Conservation (phyloP, 805 yeast genomes). For the Millerozyma acaciae region DNA sequence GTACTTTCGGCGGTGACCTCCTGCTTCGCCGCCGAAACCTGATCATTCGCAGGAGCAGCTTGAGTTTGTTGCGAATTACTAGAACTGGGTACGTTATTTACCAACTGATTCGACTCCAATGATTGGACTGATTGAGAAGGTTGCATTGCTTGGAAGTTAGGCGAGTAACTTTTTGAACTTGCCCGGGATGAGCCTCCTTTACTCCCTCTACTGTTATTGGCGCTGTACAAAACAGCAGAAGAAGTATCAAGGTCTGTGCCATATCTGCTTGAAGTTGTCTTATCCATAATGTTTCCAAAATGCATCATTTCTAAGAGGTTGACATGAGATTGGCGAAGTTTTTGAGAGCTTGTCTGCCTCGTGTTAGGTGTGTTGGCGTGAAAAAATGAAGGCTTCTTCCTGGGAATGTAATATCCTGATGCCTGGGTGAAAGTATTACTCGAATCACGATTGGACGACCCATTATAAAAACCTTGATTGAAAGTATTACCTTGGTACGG, state of each 20-base stretch:
- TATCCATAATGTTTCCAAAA: constrained; percentile 15
- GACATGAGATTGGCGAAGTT: constrained; percentile 17
- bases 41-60: too few species aligned
- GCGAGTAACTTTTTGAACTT: constrained; percentile 3
- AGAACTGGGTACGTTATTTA: too few species aligned
- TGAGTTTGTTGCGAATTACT: too few species aligned
- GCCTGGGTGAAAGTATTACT: neutral
- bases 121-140: too few species aligned
- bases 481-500: too few species aligned
- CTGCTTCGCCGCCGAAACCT: too few species aligned
- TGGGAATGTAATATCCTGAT: too few species aligned
- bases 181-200: constrained; percentile 4
- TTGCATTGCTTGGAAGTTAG: constrained; percentile 1
- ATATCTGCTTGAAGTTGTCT: constrained; percentile 15
- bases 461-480: too few species aligned
- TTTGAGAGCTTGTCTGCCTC: constrained; percentile 13
- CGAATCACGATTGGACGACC: neutral
- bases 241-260: constrained; percentile 20
- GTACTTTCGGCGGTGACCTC: too few species aligned
- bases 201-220: constrained; percentile 11
- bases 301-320: constrained; percentile 20
- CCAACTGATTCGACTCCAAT: too few species aligned
- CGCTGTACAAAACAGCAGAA: constrained; percentile 14
- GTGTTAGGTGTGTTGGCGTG: constrained; percentile 18
- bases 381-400: constrained; percentile 11